A percentile compares a stretch with the other conserved stretches of the same genome.
phyloP scores from a whole-genome alignment of 1,284 basidiomycete species.

The Ceratobasidium sp. region DNA sequence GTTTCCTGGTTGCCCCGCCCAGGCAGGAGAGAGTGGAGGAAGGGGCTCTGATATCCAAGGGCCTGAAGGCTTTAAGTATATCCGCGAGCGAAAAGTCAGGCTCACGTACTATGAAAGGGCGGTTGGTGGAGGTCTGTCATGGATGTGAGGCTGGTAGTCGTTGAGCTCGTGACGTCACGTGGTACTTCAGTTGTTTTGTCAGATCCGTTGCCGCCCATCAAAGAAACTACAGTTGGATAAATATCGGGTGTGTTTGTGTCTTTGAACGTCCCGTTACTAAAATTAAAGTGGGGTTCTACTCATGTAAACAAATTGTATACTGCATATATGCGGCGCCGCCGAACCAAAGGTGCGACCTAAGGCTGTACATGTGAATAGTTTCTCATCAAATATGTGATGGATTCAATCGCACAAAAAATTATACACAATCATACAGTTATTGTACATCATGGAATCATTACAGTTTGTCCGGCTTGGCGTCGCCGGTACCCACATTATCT shows the following conservation, averaged over 20 bases:
- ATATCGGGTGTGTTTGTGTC: neutral
- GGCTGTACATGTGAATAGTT: neutral
- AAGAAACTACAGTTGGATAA: neutral
- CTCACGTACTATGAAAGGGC: constrained; percentile 35
- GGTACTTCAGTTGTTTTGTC: neutral
- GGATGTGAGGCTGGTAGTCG: neutral
- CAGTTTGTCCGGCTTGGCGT: neutral
- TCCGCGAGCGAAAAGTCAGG: too few species aligned
- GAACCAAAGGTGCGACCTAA: too few species aligned
- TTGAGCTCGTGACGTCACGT: constrained; percentile 16
- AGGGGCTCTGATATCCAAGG: constrained; percentile 38
- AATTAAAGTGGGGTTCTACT: neutral
- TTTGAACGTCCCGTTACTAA: neutral
- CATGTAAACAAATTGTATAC: neutral
- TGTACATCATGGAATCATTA: neutral
- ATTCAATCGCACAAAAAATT: constrained; percentile 1
- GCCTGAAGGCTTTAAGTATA: constrained; percentile 12
- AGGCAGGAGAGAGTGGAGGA: constrained; percentile 65
- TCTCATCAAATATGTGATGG: neutral
- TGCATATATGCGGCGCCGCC: neutral
- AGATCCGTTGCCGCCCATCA: neutral
- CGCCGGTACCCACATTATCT: neutral
- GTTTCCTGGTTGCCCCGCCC: constrained; percentile 72
- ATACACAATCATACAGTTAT: neutral
- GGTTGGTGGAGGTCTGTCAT: constrained; percentile 41